Conservation (phyloP, 768 basidiomycete genomes). For the Suillus luteus region DNA sequence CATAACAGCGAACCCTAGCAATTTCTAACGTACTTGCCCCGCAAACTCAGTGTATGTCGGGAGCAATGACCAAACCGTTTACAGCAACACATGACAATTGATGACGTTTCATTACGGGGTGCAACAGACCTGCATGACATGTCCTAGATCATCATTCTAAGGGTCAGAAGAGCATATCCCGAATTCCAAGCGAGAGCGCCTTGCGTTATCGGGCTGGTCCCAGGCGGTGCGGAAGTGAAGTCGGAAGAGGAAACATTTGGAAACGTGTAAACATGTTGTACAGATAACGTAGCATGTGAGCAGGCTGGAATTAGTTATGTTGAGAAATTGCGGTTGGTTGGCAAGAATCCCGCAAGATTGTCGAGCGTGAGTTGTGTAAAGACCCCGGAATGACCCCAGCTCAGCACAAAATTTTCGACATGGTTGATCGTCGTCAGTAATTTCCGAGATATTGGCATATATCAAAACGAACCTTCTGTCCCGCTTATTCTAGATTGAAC, state of each 20-base stretch:
- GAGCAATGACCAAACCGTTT: neutral
- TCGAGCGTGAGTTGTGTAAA: neutral
- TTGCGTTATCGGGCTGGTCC: neutral
- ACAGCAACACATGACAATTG: neutral
- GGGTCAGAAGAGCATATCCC: neutral
- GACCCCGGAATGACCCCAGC: neutral
- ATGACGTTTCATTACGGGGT: neutral
- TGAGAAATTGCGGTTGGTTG: neutral
- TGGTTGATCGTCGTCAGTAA: neutral
- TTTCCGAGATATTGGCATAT: neutral
- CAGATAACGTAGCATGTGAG: neutral
- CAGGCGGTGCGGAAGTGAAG: neutral
- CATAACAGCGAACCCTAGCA: neutral
- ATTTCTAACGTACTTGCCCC: neutral
- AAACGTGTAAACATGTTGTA: neutral
- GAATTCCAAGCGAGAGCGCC: neutral
- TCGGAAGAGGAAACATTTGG: neutral
- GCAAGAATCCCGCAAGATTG: neutral
- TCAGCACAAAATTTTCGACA: neutral
- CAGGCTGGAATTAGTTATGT: conserved; percentile 1
- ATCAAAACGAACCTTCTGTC: neutral
- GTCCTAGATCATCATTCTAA: neutral
- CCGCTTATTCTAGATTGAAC: neutral
- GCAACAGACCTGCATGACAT: neutral
- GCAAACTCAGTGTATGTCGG: neutral